Base-by-base conservation (phyloP, 2,329 filamentous ascomycete genomes). In the Stachybotrys elegans region DNA sequence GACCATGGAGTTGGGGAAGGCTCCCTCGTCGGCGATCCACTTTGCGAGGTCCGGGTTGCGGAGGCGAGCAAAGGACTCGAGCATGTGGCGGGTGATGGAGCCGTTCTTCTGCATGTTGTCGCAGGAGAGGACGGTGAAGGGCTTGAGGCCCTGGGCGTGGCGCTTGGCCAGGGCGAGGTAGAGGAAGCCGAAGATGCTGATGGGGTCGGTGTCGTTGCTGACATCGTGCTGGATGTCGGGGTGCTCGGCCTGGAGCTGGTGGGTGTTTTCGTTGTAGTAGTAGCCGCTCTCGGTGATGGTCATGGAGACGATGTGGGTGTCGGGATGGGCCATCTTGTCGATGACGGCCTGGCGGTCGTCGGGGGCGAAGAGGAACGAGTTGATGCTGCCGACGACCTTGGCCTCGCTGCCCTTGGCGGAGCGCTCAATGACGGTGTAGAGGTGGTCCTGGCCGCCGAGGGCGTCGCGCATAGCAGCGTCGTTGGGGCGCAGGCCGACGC, bases 31-130 rank as follows among this genome's bases (percentile, higher is more conserved):
- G 22, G 57, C 52, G 46, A 77, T 75, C 72, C 73, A 77, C 39
- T 67, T 57, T 42, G 74, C 72, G 17, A 77, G 46, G 27, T 68
- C 63, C 3, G 73, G 67, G 61, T 74, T 63, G 47, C 65, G 66
- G 37, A 72, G 61, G 22, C 63, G 63, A 2, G 73, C 73, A 52
- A 76, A 77, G 2, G 72, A 69, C 49, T 63, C 54, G 27, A 77
- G 70, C 73, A 77, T 77, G 57, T 65, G 53, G 27, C 71, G 71
- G 6, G 71, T 73, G 59, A 77, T 76, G 56, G 68, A 61, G 43
- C 73, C 73, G 57, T 77, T 77, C 65, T 74, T 73, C 62, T 76
- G 73, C 73, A 77, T 77, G 62, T 77, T 77, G 57, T 77, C 73
- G 56, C 73, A 77, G 4, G 74, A 77, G 54, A 77, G 53, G 22